Base-by-base conservation (phyloP, 1,284 basidiomycete species). In the Cronartium quercuum region DNA sequence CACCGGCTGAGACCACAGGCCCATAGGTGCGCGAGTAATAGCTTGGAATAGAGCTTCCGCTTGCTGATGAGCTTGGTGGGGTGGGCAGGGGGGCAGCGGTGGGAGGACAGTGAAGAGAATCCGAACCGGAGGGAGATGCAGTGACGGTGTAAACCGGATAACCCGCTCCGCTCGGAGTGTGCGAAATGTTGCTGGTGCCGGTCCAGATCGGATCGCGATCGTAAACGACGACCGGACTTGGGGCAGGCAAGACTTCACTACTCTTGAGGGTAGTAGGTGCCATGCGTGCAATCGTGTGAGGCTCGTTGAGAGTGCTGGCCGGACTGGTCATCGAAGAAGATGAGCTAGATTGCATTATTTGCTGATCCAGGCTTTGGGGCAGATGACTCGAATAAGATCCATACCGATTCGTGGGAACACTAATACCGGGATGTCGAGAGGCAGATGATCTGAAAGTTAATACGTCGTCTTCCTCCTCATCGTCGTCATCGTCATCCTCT, bases 191-290 rank as follows among this genome's bases (percentile, higher is more conserved):
- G 34, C 42, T 42, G 10, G 42, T 37, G 9, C 37, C 35, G 2
- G 51, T 47, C 21, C 42, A 77, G 35, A 41, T 60, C 21, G 80
- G 79, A 24, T 81, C 78, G 6, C 79, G 78, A 5, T 80, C 79
- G 80, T 92, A 93, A 3, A 91, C 88, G 76, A 92, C 85, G 21
- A 83, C 83, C 2, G 85, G 84, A n/a, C 79, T 81, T 1, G 83
- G 82, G 10, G 83, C 79, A 3, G 83, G 82, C 76, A 83, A 81
- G 6, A 80, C 75, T 24, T 84, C 83, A 61, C 82, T 81, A 3
- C 91, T 92, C 85, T 98, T 98, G 78, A 98, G 86, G 61, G 91
- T 87, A 0, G 95, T 94, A 0, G 95, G 95, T 0, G 94, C 90
- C 77, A 98, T 94, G 62, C 92, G 90, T 13, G 93, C 94, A 77